Evolutionary conservation across 1,139 yeast genomes (phyloP), one percentile per base, ranked within the genome.

Genomic region (Torulaspora pretoriensis): DNA sequence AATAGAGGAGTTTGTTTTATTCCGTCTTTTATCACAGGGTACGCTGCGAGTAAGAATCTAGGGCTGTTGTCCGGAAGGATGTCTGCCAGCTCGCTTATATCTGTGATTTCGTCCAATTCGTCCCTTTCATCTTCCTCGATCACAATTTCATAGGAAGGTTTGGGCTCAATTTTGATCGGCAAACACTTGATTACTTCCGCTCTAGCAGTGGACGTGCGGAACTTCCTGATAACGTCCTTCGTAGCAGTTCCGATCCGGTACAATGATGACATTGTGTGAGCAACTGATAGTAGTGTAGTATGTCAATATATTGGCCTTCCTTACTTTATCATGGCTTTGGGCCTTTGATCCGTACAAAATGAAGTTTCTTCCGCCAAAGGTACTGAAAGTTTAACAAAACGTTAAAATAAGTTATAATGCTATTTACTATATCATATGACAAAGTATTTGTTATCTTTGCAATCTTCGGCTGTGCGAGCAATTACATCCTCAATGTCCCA

Each of bases 11-110:
- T 73, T 39, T 80, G 75, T 57, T 77, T 74, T 49, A 95, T 72
- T 1, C 95, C 96, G 57, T 89, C 96, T 22, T 68, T 57, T 10
- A 77, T 78, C 55, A 80, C 67, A 4, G 96, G 96, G 57, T 87
- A 83, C n/a, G 95, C 85, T 46, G 88, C 66, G 7, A 88, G 71
- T 6, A 88, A 69, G 59, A 74, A 89, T 47, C 96, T 70, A 6
- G 97, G 96, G 4, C 80, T 67, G 56, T 81, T 88, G 53, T 85
- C 95, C 1, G 97, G 96, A 43, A 89, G 68, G 50, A 81, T 87
- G 46, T 87, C 95, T 3, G 73, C 72, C 39, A 89, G 71, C 16
- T 78, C 84, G 30, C 77, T 84, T 9, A 85, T 35, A 10, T 51
- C 56, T 8, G 42, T 47, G 26, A 58, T 47, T 9, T 55, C 63